Base-by-base conservation (phyloP, 306 rosid genomes). In the Datisca glomerata region DNA sequence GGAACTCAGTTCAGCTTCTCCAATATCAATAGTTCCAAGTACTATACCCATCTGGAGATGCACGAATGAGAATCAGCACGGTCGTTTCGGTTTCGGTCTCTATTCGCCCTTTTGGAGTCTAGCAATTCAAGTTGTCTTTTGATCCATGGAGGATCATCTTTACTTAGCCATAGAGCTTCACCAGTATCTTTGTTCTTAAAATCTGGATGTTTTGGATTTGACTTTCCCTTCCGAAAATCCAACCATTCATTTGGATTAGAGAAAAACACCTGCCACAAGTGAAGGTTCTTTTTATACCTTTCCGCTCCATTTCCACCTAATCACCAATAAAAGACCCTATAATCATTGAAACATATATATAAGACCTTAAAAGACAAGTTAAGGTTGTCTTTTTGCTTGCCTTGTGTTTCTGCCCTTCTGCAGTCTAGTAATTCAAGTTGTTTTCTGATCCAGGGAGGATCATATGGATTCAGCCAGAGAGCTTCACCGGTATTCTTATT, bases 371-470 rank as follows among this genome's bases (percentile, higher is more conserved):
- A n/a, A n/a, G n/a, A n/a, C n/a, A n/a, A n/a, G n/a, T n/a, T n/a
- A n/a, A n/a, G n/a, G n/a, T n/a, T n/a, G n/a, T n/a, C n/a, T n/a
- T n/a, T n/a, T n/a, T n/a, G n/a, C n/a, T n/a, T n/a, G n/a, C n/a
- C n/a, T n/a, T n/a, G n/a, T n/a, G n/a, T n/a, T 51, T 52, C 54
- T 24, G 21, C 56, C 60, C 35, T 44, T 53, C 33, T 43, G 21
- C 54, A 47, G 61, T 85, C 89, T 16, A 77, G 79, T 31, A 68
- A 48, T 33, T 74, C 43, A 15, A 83, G 85, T 48, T 89, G 93
- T 57, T 50, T 75, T 65, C 53, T 55, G 64, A 89, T 62, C 95
- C 95, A 89, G n/a, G 91, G 84, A 53, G 98, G 95, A 65, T 89
- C 89, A 40, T 57, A 15, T 19, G 58, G 35, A 2, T 17, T 45